Base-by-base conservation (phyloP, 2,329 filamentous ascomycete species). In the Fusarium sp. region DNA sequence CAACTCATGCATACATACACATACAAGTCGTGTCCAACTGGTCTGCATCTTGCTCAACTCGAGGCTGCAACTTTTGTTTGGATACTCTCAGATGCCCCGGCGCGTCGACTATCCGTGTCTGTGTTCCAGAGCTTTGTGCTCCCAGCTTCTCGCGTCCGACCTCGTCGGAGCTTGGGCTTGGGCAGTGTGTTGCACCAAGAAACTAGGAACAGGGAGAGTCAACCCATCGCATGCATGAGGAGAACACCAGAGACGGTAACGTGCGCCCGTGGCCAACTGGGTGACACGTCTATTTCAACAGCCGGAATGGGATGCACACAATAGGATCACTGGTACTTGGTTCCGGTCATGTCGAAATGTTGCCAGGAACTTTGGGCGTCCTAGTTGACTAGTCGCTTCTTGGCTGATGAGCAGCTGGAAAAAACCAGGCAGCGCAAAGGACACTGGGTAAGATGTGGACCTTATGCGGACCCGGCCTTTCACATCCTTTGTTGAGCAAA, bases 1-100 rank as follows among this genome's bases (percentile, higher is more conserved):
- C 68, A 71, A 71, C 68, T 52, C 68, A 71, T 65, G 46, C 60
- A 62, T 71, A 65, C 40, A 65, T 68, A 71, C 62, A 43, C 60
- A 62, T 71, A 65, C 40, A 65, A 62, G 64, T 61, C 36, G 68
- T 23, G 23, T 69, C 60, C 68, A 62, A 71, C 64, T 50, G 28
- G 47, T 39, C 64, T 71, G 60, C 64, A 65, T 69, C 60, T 70
- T 60, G 53, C 36, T 54, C 50, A 13, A 70, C 54, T 34, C 37
- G 55, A 65, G 63, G 67, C 53, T 10, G 44, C 37, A 57, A n/a
- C 28, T 52, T 23, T 37, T 71, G 64, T 51, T 65, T 68, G 60
- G 68, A 48, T 34, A 27, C 13, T 44, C 12, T n/a, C 31, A 31
- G 31, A 13, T 30, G 18, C 30, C 30, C 40, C 27, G 27, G 13